Base-by-base conservation (phyloP, 2,329 filamentous ascomycete species). In the Talaromyces piceae region DNA sequence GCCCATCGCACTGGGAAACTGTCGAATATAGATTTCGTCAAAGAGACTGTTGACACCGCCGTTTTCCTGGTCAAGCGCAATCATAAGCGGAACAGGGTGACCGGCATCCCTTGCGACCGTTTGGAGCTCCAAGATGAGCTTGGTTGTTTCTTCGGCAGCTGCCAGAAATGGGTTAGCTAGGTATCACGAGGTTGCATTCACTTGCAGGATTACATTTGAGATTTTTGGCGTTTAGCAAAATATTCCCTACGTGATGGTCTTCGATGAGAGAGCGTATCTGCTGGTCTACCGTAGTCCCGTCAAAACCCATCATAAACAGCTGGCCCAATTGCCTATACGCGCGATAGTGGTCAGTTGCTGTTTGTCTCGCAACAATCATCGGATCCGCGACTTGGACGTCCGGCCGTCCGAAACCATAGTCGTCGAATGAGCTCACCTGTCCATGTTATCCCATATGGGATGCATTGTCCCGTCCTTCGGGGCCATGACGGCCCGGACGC, bases 1-100 rank as follows among this genome's bases (percentile, higher is more conserved):
- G 11, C 91, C 91, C 91, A 98, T 97, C 56, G 91, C 88, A 63
- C 91, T 95, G 7, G 93, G 93, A 60, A 95, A 98, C 66, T 97
- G 93, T 58, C 89, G 90, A 59, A 97, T 91, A 66, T 91, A 93
- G 63, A 93, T 88, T 60, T 95, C 90, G 67, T 97, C 91, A 63
- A 94, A 96, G 2, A 97, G 79, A 70, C 89, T 95, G 73, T 96
- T 97, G 67, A 96, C 91, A 3, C 91, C 91, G 57, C 93, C 93
- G 81, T 98, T 97, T 68, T 98, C 93, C 67, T 98, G 93, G 65
- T 97, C 93, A 31, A 97, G 75, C 33, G 87, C 91, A 60, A 98
- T 96, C 50, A 94, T 77, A 16, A 98, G 74, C 2, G 93, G 93
- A 2, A 91, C 85, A 3, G 87, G 86, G 68, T 97, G 91, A 18